A percentile compares a stretch with the other conserved stretches of the same genome.
Conservation (phyloP, 148 eudicot genomes). For the Diospyros lotus region DNA sequence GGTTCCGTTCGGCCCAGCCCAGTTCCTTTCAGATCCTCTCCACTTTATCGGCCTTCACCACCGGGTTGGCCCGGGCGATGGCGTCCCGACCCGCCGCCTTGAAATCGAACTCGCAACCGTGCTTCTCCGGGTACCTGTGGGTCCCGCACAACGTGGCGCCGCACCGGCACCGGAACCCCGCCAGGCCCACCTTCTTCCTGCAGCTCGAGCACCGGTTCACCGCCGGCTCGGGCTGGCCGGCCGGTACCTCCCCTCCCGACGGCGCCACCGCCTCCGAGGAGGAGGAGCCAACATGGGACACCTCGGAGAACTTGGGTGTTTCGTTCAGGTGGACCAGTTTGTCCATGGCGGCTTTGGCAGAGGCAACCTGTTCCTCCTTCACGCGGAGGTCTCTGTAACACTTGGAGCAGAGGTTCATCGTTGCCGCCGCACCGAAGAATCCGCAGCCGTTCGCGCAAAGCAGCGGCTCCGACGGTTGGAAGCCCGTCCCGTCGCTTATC, state of each 20-base stretch:
- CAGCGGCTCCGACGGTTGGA: constrained; percentile 41
- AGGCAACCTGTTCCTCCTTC: constrained; percentile 35
- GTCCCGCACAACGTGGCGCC: constrained; percentile 51
- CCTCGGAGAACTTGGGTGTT: constrained; percentile 1
- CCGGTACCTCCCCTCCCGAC: constrained; percentile 7
- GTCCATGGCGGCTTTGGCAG: constrained; percentile 35
- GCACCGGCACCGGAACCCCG: constrained; percentile 61
- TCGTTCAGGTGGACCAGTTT: constrained; percentile 16
- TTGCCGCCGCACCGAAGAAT: constrained; percentile 56
- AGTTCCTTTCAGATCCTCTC: constrained; percentile 27
- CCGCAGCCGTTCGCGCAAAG: constrained; percentile 66
- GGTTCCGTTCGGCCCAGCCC: neutral
- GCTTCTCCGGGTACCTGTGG: constrained; percentile 60
- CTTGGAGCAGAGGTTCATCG: constrained; percentile 56
- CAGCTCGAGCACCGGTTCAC: constrained; percentile 43
- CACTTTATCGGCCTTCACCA: constrained; percentile 56
- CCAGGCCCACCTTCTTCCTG: constrained; percentile 55
- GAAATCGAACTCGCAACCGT: constrained; percentile 48
- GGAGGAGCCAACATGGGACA: neutral
- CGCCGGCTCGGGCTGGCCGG: constrained; percentile 4
- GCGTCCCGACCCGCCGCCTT: constrained; percentile 34
- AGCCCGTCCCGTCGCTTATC: constrained; percentile 40
- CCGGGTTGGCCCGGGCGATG: constrained; percentile 47
- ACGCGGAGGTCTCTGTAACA: constrained; percentile 37
- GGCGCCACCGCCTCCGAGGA: neutral